These are phyloP conservation scores for Celoporthe dispersa DNA, from an alignment of 2,329 filamentous ascomycete genomes.

Conservation along the genomic window DNA sequence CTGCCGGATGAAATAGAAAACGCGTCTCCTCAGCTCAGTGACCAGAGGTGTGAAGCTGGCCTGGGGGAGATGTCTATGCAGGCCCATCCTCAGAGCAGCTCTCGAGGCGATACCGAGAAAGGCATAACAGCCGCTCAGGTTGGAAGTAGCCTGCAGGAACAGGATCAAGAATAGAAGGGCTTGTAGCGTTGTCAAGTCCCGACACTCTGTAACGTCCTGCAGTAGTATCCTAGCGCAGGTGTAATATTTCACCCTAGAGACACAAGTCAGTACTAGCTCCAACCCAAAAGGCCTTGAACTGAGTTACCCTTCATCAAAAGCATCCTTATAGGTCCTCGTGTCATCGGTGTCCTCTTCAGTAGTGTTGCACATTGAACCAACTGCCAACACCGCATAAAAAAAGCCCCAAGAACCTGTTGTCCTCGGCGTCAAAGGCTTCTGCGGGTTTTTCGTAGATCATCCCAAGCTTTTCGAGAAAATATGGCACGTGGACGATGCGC, in stretches of 20 bases:
- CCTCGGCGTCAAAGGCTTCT: conserved; percentile 65
- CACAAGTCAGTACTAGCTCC: conserved; percentile 31
- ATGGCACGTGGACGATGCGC: conserved; percentile 79
- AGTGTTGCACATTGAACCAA: conserved; percentile 73
- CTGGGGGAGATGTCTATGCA: conserved; percentile 74
- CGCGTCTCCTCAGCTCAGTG: conserved; percentile 64
- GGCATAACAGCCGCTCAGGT: conserved; percentile 78
- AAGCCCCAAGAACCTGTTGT: conserved; percentile 71
- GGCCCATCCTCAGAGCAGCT: conserved; percentile 75
- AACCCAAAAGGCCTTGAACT: neutral
- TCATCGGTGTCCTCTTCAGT: conserved; percentile 59
- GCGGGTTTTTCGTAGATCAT: conserved; percentile 73
- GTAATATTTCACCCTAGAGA: conserved; percentile 72
- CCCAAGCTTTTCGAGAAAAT: conserved; percentile 79
- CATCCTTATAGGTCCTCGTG: conserved; percentile 51
- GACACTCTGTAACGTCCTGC: conserved; percentile 69
- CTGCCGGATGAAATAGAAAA: conserved; percentile 71
- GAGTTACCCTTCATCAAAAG: conserved; percentile 61
- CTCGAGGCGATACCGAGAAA: conserved; percentile 79
- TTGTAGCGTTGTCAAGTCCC: conserved; percentile 75
- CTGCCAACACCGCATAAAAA: conserved; percentile 73
- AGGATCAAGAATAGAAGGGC: conserved; percentile 79
- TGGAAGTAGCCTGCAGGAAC: conserved; percentile 79
- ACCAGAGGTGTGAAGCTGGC: conserved; percentile 66
- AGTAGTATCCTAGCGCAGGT: conserved; percentile 68